Base-by-base conservation (phyloP, 345 rosid genomes). In the Murraya paniculata region DNA sequence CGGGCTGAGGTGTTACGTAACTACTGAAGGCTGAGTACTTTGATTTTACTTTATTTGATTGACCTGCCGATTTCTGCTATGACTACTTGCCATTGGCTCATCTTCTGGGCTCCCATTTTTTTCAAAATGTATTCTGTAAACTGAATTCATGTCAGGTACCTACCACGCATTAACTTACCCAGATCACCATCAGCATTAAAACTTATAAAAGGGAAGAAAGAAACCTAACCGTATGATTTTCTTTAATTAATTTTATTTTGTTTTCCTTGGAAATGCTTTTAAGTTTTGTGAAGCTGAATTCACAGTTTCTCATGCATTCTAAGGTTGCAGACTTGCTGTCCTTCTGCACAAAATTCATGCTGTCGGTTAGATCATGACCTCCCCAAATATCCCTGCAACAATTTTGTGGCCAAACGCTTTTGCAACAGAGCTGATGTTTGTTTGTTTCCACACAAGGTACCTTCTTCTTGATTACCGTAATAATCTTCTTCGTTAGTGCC, bases 281-380 rank as follows among this genome's bases (percentile, higher is more conserved):
- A 22, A 57, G 16, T 73, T 68, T 27, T 13, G 48, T 59, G 2
- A 16, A 22, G 16, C 70, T 27, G 39, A 25, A 57, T 38, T 28
- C 41, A 64, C 24, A n/a, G 11, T 58, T 45, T 74, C 30, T 30
- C 11, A 16, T 27, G 64, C 10, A 61, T 77, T 77, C 41, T 83
- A 59, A 38, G 88, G 64, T 80, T 90, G 86, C 90, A n/a, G n/a
- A n/a, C n/a, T n/a, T n/a, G n/a, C n/a, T n/a, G n/a, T n/a, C n/a
- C n/a, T n/a, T n/a, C n/a, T 89, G 95, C 94, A 16, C 94, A 93
- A 6, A 84, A 87, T 67, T 82, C 91, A 28, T 93, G 99, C 57
- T 95, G 99, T 83, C 98, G 97, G 55, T 92, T 84, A 84, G 99
- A 95, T 79, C 99, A 95, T 78, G 84, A 91, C 58, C 98, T 95